phyloP scores from a whole-genome alignment of 148 eudicot species.

The Amaranthus hypochondriacus region DNA sequence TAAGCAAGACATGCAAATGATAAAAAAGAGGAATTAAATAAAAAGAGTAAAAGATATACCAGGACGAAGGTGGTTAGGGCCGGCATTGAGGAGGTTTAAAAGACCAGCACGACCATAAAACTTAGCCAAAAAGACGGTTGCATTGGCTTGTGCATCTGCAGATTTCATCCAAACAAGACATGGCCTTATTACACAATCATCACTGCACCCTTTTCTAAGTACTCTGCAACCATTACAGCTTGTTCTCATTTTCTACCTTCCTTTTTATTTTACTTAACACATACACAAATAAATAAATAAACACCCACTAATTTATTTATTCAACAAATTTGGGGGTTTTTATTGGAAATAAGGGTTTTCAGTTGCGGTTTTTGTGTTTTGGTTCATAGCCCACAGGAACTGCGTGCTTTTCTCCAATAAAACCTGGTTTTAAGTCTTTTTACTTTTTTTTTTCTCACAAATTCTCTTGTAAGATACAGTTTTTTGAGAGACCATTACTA shows the following conservation, averaged over 20 bases:
- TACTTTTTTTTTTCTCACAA: too few relatives aligned
- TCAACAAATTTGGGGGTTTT: too few relatives aligned
- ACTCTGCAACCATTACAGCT: constrained; percentile 64
- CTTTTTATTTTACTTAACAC: too few relatives aligned
- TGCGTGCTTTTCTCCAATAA: constrained; percentile 23
- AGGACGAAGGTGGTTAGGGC: constrained; percentile 48
- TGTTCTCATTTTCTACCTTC: constrained; percentile 30
- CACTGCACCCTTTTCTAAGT: constrained; percentile 51
- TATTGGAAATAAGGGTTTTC: background rate
- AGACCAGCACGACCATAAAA: constrained; percentile 64
- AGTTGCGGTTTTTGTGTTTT: constrained; percentile 4
- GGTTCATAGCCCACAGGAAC: constrained; percentile 18
- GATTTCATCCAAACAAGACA: constrained; percentile 54
- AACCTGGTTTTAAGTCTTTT: constrained; percentile 16
- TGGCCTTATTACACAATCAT: constrained; percentile 42
- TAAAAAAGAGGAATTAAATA: background rate
- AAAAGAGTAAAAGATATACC: constrained; percentile 13
- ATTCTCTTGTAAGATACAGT: too few relatives aligned
- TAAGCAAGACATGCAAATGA: background rate
- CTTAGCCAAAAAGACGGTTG: constrained; percentile 57
- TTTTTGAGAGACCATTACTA: too few relatives aligned
- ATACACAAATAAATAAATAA: background rate
- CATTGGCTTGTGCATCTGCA: constrained; percentile 47
- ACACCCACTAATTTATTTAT: too few relatives aligned
- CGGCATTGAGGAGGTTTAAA: constrained; percentile 54